Conservation (phyloP, 345 rosid genomes). For the Gossypium mustelinum region DNA sequence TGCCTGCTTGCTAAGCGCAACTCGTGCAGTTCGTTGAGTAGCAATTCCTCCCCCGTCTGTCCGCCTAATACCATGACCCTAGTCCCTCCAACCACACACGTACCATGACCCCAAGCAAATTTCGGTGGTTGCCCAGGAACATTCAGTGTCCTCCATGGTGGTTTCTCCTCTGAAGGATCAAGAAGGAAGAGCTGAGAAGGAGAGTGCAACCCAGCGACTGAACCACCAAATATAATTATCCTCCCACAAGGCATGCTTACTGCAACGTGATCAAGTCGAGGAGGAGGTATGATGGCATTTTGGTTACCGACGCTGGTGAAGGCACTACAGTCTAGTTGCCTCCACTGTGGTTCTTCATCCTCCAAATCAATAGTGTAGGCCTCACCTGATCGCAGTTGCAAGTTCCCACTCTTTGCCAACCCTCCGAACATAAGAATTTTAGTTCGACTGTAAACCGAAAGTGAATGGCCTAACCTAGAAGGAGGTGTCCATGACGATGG, state of each 20-base stretch:
- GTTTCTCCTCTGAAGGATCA: slow-evolving; percentile 86
- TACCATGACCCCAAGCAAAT: slow-evolving; percentile 94
- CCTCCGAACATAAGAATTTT: slow-evolving; percentile 91
- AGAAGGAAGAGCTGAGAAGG: slow-evolving; percentile 78
- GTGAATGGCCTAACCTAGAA: slow-evolving; percentile 81
- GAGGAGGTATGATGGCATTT: slow-evolving; percentile 65
- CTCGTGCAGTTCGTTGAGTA: slow-evolving; percentile 79
- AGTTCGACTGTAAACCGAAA: slow-evolving; percentile 68
- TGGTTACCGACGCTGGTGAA: slow-evolving; percentile 52
- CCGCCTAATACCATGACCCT: slow-evolving; percentile 87
- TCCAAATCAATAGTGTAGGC: slow-evolving; percentile 74
- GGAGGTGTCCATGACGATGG: slow-evolving; percentile 82
- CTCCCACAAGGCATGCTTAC: slow-evolving; percentile 96
- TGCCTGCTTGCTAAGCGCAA: slow-evolving; percentile 72
- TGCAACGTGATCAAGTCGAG: slow-evolving; percentile 88
- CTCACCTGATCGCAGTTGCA: slow-evolving; percentile 75
- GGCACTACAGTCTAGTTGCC: slow-evolving; percentile 62
- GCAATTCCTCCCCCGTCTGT: slow-evolving; percentile 90
- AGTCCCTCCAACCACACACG: slow-evolving; percentile 93
- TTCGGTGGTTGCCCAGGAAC: slow-evolving; percentile 85
- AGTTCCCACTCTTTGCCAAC: slow-evolving; percentile 79
- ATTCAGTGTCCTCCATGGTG: slow-evolving; percentile 75
- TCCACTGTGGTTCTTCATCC: slow-evolving; percentile 70
- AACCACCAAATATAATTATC: slow-evolving; percentile 82
- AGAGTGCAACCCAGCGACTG: slow-evolving; percentile 78